Base-by-base conservation (phyloP, 2,329 filamentous ascomycete genomes). In the Fusarium tricinctum region DNA sequence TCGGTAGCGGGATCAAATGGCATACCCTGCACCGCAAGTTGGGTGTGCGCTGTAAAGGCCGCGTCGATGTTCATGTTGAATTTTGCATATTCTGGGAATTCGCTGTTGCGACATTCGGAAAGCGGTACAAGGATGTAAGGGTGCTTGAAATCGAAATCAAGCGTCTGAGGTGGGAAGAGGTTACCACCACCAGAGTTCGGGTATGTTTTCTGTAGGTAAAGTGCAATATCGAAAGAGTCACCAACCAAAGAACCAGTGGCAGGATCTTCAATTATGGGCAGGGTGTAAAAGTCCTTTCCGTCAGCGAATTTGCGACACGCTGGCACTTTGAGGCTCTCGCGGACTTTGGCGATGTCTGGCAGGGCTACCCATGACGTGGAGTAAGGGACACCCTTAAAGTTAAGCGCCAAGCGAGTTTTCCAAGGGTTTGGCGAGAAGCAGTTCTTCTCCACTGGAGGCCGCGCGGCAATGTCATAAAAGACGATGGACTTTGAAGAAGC, bases 171-270 rank as follows among this genome's bases (percentile, higher is more conserved):
- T 0, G 83, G 83, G 68, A 90, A 86, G 3, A 90, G 79, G 45
- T 81, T 74, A 1, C 82, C 81, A 2, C 73, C 78, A 2, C 83
- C 83, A 0, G 81, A 74, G 30, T 75, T 58, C 0, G 86, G 85
- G 55, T 86, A 88, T 0, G 74, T 80, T 2, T 81, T 76, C 23
- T 90, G 83, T 3, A 91, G 80, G 69, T 89, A 86, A 26, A 84
- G 76, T 8, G 89, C 89, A 62, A 91, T 91, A 52, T 91, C 89
- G 71, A 90, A 89, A 4, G 88, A 87, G 77, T 91, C 89, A 7
- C 89, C 89, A 4, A 90, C 56, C 0, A 80, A 50, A 1, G 76
- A 60, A 7, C 71, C 72, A 0, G 81, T 84, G 19, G 70, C 56
- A 0, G 79, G 74, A 50, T 90, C 85, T 1, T 78, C 69, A 22